Percentiles rank a stretch among this genome's conserved stretches.
phyloP scores from a whole-genome alignment of 768 basidiomycete species.

The Tulasnella sp. region DNA sequence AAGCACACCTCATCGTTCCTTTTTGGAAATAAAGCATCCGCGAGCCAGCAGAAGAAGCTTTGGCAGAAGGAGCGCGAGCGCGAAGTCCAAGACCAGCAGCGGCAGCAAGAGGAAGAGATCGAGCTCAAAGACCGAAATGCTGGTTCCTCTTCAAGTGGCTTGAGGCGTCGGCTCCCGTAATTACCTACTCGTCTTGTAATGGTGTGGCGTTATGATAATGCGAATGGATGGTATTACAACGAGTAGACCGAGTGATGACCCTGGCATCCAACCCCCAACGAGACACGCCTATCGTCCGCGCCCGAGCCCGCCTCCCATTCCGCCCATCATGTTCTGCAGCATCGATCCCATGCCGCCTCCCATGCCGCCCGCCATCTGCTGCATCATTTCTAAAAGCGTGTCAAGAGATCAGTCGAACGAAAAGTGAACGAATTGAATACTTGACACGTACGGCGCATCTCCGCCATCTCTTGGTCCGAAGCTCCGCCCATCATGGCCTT shows the following conservation, averaged over 20 bases:
- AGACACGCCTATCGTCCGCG: neutral
- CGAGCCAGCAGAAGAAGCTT: constrained; percentile 62
- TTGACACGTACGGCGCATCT: constrained; percentile 79
- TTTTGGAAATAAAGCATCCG: constrained; percentile 73
- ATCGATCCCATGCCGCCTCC: constrained; percentile 45
- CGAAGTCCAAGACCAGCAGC: constrained; percentile 26
- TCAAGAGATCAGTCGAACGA: constrained; percentile 31
- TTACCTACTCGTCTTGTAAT: neutral
- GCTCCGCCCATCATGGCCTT: constrained; percentile 96
- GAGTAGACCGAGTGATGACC: neutral
- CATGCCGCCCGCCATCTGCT: constrained; percentile 66
- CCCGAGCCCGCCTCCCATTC: constrained; percentile 31
- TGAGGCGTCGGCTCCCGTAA: neutral
- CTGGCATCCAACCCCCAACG: neutral
- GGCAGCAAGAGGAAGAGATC: constrained; percentile 18
- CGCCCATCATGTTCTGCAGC: constrained; percentile 39
- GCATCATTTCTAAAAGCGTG: constrained; percentile 74
- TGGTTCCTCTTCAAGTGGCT: neutral
- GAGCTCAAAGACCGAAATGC: neutral
- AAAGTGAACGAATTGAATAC: constrained; percentile 1
- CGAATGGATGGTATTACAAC: neutral
- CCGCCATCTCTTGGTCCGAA: constrained; percentile 78
- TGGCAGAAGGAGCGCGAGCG: constrained; percentile 53
- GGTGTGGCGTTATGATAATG: neutral
- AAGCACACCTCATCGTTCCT: constrained; percentile 79